Evolutionary conservation across 352 stramenopile genomes (phyloP).

Genomic region (Bremia lactucae): DNA sequence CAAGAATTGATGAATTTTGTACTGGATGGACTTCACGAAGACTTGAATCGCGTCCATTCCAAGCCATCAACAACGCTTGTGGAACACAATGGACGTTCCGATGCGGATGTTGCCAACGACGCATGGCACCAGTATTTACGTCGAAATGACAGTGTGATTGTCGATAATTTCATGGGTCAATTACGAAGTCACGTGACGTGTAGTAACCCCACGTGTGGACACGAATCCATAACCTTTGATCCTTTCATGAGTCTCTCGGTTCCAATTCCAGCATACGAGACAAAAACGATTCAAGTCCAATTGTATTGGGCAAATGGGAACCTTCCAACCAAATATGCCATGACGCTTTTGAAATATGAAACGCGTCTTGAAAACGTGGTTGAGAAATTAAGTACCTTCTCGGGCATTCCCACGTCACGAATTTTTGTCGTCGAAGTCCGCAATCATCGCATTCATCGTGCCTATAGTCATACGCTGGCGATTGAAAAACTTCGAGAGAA

Average conservation of each 20-base stretch:
- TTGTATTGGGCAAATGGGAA: conserved; percentile 61
- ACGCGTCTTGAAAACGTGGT: conserved; percentile 48
- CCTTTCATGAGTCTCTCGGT: conserved; percentile 86
- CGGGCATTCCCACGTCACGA: conserved; percentile 27
- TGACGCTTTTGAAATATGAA: conserved; percentile 38
- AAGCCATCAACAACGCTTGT: conserved; percentile 76
- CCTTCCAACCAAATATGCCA: conserved; percentile 68
- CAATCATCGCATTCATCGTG: conserved; percentile 53
- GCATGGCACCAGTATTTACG: conserved; percentile 81
- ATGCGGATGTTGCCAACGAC: conserved; percentile 58
- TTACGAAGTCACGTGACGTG: conserved; percentile 83
- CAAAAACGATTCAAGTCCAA: conserved; percentile 40
- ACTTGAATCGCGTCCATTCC: conserved; percentile 78
- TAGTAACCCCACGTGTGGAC: conserved; percentile 52
- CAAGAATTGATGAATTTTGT: conserved; percentile 90
- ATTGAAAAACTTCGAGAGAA: conserved; percentile 43
- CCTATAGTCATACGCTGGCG: conserved; percentile 28
- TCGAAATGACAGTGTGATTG: conserved; percentile 88
- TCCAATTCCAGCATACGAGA: conserved; percentile 71
- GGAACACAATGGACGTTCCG: conserved; percentile 54
- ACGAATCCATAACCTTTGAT: conserved; percentile 84
- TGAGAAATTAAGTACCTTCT: conserved; percentile 39
- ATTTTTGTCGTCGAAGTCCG: conserved; percentile 71
- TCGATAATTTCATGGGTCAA: conserved; percentile 86
- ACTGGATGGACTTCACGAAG: conserved; percentile 87